Percentiles rank a stretch among this genome's conserved stretches.
Conservation (phyloP, 1,284 basidiomycete genomes). For the Ganoderma lucidum region DNA sequence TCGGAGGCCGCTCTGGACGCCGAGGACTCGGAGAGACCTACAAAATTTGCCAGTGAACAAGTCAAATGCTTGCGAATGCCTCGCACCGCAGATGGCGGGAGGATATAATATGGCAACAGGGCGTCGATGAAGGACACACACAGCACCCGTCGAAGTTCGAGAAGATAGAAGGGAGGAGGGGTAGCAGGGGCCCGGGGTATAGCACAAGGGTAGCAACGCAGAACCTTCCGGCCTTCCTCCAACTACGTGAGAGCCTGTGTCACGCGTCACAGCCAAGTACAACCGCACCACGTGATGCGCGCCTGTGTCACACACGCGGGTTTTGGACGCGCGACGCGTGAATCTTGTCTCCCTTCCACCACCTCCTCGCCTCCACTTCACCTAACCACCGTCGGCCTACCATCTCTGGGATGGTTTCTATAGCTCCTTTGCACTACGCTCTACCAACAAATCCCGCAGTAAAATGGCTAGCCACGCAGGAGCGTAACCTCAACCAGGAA, state of each 20-base stretch:
- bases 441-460: conserved; percentile 37
- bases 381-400: conserved; percentile 8
- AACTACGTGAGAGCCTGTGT: conserved; percentile 1
- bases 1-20: conserved; percentile 17
- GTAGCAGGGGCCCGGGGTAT: too few species aligned
- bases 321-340: conserved; percentile 5
- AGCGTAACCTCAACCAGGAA: conserved; percentile 37
- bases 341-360: conserved; percentile 25
- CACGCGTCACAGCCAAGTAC: conserved; percentile 12
- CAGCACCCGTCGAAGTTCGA: conserved; percentile 19
- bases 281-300: conserved; percentile 11
- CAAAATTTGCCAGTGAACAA: neutral
- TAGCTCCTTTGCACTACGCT: conserved; percentile 21
- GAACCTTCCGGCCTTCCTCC: conserved; percentile 3
- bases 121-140: conserved; percentile 14
- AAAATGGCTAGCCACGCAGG: conserved; percentile 43
- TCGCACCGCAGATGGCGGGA: conserved; percentile 6
- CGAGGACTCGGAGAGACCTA: neutral
- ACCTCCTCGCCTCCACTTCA: conserved; percentile 18
- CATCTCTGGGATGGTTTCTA: conserved; percentile 15
- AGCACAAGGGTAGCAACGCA: conserved; percentile 11
- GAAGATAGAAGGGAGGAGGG: conserved; percentile 13
- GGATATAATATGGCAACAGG: conserved; percentile 8
- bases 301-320: conserved; percentile 24
- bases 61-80: neutral